Conservation (phyloP, 2,329 filamentous ascomycete species). For the Claviceps pusilla region DNA sequence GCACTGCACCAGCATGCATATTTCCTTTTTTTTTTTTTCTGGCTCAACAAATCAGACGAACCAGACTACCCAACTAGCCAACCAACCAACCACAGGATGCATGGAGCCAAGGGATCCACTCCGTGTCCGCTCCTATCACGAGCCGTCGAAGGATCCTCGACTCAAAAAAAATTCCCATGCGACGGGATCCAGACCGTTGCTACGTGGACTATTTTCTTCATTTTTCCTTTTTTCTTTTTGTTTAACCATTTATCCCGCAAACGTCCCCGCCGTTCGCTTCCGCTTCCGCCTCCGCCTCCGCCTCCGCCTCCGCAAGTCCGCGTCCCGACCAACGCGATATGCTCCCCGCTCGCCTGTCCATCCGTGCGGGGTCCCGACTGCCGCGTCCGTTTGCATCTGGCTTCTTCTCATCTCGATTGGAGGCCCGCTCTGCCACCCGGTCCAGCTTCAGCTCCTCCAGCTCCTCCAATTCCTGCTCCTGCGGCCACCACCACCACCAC, state of each 20-base stretch:
- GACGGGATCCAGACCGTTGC: too few relatives aligned
- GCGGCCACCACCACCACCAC: neutral
- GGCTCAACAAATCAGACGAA: neutral
- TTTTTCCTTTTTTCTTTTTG: neutral
- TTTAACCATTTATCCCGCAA: neutral
- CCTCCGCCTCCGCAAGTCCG: too few relatives aligned
- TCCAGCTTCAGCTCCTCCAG: too few relatives aligned
- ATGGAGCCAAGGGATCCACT: neutral
- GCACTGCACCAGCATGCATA: too few relatives aligned
- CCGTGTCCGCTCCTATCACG: neutral
- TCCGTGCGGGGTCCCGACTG: neutral
- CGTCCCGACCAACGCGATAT: neutral
- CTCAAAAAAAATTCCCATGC: neutral
- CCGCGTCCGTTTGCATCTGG: neutral
- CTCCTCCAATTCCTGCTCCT: conserved; percentile 2
- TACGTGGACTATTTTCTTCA: too few relatives aligned
- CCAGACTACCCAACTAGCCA: neutral
- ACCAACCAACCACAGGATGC: neutral
- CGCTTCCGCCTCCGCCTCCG: neutral
- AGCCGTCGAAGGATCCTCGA: neutral
- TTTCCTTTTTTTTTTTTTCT: neutral
- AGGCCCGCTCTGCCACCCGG: neutral
- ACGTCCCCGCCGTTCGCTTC: neutral
- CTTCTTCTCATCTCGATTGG: neutral
- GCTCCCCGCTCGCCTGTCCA: neutral